Percentiles rank a stretch among this genome's conserved stretches.
Evolutionary conservation across 768 basidiomycete genomes (phyloP).

Genomic region (Lactifluus rugatus): DNA sequence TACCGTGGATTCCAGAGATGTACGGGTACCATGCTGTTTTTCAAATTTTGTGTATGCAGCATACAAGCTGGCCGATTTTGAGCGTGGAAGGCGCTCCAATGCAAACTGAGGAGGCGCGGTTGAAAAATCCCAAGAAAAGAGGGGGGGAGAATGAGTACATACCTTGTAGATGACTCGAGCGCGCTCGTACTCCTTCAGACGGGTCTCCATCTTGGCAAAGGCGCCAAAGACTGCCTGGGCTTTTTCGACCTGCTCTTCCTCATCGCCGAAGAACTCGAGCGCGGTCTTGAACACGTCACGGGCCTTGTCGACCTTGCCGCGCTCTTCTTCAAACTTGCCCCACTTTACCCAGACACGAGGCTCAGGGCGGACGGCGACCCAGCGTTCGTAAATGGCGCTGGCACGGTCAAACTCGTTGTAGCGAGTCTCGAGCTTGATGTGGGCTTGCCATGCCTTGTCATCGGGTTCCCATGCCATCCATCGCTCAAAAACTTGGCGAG

Average conservation of each 20-base stretch:
- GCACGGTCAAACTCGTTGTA: constrained; percentile 90
- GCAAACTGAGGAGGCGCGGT: constrained; percentile 57
- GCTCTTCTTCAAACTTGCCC: constrained; percentile 57
- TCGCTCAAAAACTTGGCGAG: constrained; percentile 94
- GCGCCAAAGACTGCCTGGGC: constrained; percentile 86
- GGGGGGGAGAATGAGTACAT: constrained; percentile 20
- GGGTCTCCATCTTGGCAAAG: constrained; percentile 96
- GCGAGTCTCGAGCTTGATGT: constrained; percentile 93
- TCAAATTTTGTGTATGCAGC: constrained; percentile 95
- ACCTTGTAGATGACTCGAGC: constrained; percentile 97
- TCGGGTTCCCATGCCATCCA: constrained; percentile 99
- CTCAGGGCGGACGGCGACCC: constrained; percentile 65
- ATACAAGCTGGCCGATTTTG: constrained; percentile 82
- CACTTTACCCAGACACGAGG: constrained; percentile 58
- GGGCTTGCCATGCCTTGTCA: constrained; percentile 99
- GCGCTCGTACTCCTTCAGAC: constrained; percentile 93
- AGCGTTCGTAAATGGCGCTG: constrained; percentile 85
- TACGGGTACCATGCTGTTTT: constrained; percentile 90
- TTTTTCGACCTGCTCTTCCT: constrained; percentile 58
- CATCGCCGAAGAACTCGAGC: constrained; percentile 54
- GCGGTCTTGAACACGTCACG: constrained; percentile 59
- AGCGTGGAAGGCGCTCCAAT: constrained; percentile 82
- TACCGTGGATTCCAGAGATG: constrained; percentile 85
- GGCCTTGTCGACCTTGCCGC: constrained; percentile 52
- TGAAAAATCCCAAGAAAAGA: neutral